Base-by-base conservation (phyloP, 2,329 filamentous ascomycete species). In the Talaromyces sp. region DNA sequence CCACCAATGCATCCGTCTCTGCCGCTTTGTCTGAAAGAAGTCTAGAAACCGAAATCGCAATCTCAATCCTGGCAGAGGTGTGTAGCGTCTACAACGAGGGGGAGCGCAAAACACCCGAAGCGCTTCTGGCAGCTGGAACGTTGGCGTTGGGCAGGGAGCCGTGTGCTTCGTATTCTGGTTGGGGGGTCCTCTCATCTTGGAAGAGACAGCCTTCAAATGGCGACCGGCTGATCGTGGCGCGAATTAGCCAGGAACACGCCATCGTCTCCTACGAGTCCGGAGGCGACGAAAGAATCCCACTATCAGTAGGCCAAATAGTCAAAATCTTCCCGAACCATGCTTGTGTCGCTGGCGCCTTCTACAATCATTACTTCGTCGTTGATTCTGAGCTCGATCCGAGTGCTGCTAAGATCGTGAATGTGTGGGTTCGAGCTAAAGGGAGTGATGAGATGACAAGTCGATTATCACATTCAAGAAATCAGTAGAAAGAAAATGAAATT, bases 351-450 rank as follows among this genome's bases (percentile, higher is more conserved):
- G 47, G 47, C 24, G 47, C 47, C 22, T 50, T 50, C 27, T 50
- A 50, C 16, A 31, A 31, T 50, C 47, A 50, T 50, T 50, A 50
- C 22, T 50, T 50, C 13, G 47, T 50, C 6, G 24, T 50, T 50
- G 47, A 50, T 50, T 50, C 47, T 2, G 47, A 31, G 6, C 11
- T 16, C 9, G 47, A 50, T 16, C 47, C 47, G 13, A 24, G 81
- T 24, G 83, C 86, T 69, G 82, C 88, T 66, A 83, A 86, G 70
- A 83, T 91, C 66, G 81, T 91, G n/a, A 91, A 94, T 80, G 84
- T 93, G 24, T 94, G 90, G 90, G 80, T 85, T 16, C 81, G 89
- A 67, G 69, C 67, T 13, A 61, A 62, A 19, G 70, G 70, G 16
- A 67, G 37, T 62, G 56, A 66, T n/a, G 50, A 31, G 14, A 47